These are phyloP conservation scores for Cubamyces lactineus DNA, from an alignment of 768 basidiomycete species.

Conservation along the genomic window DNA sequence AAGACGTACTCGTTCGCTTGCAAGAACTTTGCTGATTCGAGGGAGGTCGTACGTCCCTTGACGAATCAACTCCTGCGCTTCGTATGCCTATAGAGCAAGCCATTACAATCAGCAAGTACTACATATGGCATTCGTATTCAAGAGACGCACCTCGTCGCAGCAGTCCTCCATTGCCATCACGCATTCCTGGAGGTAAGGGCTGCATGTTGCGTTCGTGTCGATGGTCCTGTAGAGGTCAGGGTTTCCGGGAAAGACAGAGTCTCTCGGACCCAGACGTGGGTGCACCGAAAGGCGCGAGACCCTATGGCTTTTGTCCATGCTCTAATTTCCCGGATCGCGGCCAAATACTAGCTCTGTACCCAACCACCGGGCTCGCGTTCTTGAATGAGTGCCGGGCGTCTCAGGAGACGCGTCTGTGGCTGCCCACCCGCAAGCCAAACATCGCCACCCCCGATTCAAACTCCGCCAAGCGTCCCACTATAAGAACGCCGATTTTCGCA, in stretches of 20 bases:
- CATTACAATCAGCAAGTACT: neutral
- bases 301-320: slow-evolving; percentile 28
- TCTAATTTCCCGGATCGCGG: neutral
- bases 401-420: slow-evolving; percentile 33
- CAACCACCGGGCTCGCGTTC: neutral
- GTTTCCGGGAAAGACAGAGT: slow-evolving; percentile 73
- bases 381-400: neutral
- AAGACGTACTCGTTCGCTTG: slow-evolving; percentile 63
- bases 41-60: slow-evolving; percentile 74
- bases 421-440: slow-evolving; percentile 20
- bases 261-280: slow-evolving; percentile 46
- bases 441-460: slow-evolving; percentile 23
- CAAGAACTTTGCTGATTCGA: slow-evolving; percentile 67
- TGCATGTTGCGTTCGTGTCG: slow-evolving; percentile 67
- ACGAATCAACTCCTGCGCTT: slow-evolving; percentile 69
- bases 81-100: slow-evolving; percentile 64
- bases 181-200: slow-evolving; percentile 73
- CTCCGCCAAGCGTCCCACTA: slow-evolving; percentile 24
- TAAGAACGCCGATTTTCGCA: slow-evolving; percentile 33
- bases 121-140: neutral
- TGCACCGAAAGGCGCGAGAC: slow-evolving; percentile 56
- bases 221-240: slow-evolving; percentile 61
- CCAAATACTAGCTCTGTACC: neutral
- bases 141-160: slow-evolving; percentile 66
- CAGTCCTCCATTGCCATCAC: slow-evolving; percentile 81